Conservation (phyloP, 768 basidiomycete genomes). For the Inosperma sp. region DNA sequence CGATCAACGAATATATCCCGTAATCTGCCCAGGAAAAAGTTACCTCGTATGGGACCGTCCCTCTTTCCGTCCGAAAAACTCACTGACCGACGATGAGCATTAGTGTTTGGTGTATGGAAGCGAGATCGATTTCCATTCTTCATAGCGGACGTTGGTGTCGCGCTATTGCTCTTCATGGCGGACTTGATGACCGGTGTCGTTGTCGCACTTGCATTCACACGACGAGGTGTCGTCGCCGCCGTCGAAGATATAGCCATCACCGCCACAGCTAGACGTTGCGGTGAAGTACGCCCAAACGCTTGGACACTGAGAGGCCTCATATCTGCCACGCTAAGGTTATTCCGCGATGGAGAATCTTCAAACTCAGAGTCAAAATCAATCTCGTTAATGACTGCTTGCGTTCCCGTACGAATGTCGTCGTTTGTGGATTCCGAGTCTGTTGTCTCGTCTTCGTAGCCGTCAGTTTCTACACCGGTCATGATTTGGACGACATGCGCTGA, state of each 20-base stretch:
- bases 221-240: conserved; percentile 24
- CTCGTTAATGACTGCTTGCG: conserved; percentile 29
- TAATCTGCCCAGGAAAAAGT: not conserved
- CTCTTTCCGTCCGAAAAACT: conserved; percentile 95
- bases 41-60: conserved; percentile 80
- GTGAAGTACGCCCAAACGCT: not conserved
- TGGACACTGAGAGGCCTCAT: conserved; percentile 3
- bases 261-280: not conserved
- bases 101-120: conserved; percentile 51
- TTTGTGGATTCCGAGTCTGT: conserved; percentile 50
- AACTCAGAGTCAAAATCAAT: conserved; percentile 40
- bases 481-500: conserved; percentile 48
- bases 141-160: conserved; percentile 57
- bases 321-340: conserved; percentile 12
- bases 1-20: not conserved
- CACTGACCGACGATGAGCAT: conserved; percentile 72
- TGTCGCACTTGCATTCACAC: conserved; percentile 15
- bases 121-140: conserved; percentile 47
- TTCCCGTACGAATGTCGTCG: conserved; percentile 32
- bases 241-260: conserved; percentile 5
- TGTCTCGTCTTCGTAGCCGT: conserved; percentile 38
- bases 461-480: conserved; percentile 46
- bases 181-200: conserved; percentile 40
- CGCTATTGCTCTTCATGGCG: conserved; percentile 39
- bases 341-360: conserved; percentile 28